Conservation (phyloP, 2,329 filamentous ascomycete genomes). For the Stromatinia cepivora region DNA sequence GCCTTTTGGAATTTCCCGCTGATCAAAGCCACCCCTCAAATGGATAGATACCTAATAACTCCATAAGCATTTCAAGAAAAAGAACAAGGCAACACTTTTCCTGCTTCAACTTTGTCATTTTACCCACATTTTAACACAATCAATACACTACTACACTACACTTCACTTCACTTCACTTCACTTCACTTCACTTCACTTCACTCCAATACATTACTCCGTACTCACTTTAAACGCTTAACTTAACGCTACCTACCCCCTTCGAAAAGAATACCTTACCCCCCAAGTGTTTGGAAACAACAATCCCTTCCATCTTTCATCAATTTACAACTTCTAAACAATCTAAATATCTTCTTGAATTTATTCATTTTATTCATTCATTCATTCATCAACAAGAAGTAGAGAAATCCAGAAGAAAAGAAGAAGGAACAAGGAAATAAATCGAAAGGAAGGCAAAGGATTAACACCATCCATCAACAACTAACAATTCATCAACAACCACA, state of each 20-base stretch:
- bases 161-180: neutral
- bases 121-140: too few species aligned
- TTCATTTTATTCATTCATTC: neutral
- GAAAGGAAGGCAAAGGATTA: neutral
- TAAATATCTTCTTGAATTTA: neutral
- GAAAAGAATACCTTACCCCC: neutral
- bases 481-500: neutral
- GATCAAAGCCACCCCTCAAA: constrained; percentile 1
- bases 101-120: too few species aligned
- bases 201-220: too few species aligned
- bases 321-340: neutral
- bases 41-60: too few species aligned
- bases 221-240: neutral
- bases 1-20: neutral
- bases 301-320: neutral
- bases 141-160: too few species aligned
- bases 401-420: neutral
- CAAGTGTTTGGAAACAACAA: neutral
- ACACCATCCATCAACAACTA: neutral
- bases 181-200: neutral
- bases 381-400: neutral
- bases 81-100: too few species aligned
- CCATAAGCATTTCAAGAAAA: too few species aligned
- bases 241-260: neutral
- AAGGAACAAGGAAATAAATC: neutral